Percentiles rank a stretch among this genome's conserved stretches.
Evolutionary conservation across 1,284 basidiomycete species (phyloP).

Genomic region (Ustilago tritici): DNA sequence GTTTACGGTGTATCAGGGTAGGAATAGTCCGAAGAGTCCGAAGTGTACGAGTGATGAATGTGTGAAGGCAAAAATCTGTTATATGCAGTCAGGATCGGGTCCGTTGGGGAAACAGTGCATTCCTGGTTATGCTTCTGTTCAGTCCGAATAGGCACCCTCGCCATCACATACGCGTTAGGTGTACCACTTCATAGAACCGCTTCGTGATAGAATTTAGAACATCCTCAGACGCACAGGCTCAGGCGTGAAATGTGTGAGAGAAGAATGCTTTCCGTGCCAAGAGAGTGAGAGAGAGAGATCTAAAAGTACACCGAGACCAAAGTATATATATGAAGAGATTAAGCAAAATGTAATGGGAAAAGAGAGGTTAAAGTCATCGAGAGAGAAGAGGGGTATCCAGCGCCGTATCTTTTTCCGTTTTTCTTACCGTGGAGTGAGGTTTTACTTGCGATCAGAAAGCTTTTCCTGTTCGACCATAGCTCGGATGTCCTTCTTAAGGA

Average conservation of each 20-base stretch:
- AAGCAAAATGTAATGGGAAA: background rate
- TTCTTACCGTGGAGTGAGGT: background rate
- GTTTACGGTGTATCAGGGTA: conserved; percentile 81
- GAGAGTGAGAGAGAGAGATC: background rate
- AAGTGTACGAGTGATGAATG: conserved; percentile 76
- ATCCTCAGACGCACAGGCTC: background rate
- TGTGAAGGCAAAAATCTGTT: conserved; percentile 79
- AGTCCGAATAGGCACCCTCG: conserved; percentile 59
- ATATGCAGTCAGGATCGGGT: conserved; percentile 79
- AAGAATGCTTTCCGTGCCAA: background rate
- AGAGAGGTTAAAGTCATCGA: background rate
- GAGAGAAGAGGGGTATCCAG: conserved; percentile 12
- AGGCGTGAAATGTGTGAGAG: background rate
- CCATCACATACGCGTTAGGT: background rate
- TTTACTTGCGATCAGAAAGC: conserved; percentile 23
- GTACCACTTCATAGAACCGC: background rate
- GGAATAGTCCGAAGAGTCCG: conserved; percentile 74
- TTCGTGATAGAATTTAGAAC: background rate
- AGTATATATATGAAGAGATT: conserved; percentile 6
- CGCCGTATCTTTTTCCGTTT: background rate
- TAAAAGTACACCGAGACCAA: conserved; percentile 16
- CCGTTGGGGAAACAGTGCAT: conserved; percentile 76
- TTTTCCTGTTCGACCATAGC: conserved; percentile 47
- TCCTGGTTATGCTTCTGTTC: conserved; percentile 78
- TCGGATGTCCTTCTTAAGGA: conserved; percentile 63